phyloP scores from a whole-genome alignment of 2,329 filamentous ascomycete genomes.

The Pseudophaeomoniella oleicola region DNA sequence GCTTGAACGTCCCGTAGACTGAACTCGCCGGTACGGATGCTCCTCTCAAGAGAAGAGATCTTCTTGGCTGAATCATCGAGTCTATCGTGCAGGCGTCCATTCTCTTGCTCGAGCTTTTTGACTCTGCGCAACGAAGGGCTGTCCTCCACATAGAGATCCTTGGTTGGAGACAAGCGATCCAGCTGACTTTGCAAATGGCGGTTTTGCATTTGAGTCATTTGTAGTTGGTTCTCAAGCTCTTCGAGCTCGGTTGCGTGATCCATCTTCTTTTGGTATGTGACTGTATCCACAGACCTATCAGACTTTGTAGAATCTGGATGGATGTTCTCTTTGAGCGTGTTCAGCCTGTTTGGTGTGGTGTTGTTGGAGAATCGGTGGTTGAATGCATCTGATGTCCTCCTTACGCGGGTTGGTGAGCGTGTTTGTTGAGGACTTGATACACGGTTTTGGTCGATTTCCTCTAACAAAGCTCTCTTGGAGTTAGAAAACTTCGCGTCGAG shows the following conservation, averaged over 20 bases:
- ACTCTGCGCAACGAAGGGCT: conserved; percentile 68
- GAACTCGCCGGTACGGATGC: conserved; percentile 71
- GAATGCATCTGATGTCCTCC: conserved; percentile 41
- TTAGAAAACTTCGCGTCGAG: conserved; percentile 46
- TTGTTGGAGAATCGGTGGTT: conserved; percentile 54
- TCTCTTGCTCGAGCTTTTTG: conserved; percentile 83
- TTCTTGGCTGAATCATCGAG: conserved; percentile 90
- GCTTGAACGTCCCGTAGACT: conserved; percentile 84
- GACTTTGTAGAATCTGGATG: conserved; percentile 64
- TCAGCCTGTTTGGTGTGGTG: conserved; percentile 63
- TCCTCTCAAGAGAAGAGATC: conserved; percentile 76
- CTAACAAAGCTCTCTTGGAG: conserved; percentile 60
- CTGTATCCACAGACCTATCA: conserved; percentile 70
- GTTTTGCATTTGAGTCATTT: conserved; percentile 90
- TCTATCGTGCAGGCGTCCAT: conserved; percentile 82
- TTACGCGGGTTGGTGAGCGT: conserved; percentile 59
- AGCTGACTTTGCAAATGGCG: conserved; percentile 80
- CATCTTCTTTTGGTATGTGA: conserved; percentile 76
- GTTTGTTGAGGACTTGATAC: conserved; percentile 39
- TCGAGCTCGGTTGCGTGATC: conserved; percentile 84
- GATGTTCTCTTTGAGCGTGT: conserved; percentile 48
- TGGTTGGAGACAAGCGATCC: conserved; percentile 49
- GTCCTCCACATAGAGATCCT: conserved; percentile 53
- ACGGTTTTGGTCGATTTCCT: conserved; percentile 79
- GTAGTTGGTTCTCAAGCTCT: conserved; percentile 83